Evolutionary conservation across 2,329 filamentous ascomycete species (phyloP).

Genomic region (Lasiodiplodia gonubiensis): DNA sequence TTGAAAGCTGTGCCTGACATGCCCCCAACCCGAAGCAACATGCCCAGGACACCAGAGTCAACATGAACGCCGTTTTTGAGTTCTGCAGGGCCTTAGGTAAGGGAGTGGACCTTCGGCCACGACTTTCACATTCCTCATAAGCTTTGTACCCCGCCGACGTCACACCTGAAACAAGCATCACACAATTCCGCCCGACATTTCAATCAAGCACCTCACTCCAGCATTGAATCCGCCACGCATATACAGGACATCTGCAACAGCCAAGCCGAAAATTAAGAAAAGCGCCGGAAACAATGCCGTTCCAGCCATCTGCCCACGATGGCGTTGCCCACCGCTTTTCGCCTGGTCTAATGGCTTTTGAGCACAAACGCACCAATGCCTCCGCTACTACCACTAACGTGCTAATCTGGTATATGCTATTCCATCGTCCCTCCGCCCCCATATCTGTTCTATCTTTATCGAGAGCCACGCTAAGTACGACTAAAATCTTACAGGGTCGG

Average conservation of each 20-base stretch:
- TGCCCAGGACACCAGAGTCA: neutral
- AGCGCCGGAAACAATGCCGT: conserved; percentile 25
- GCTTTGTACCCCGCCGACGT: neutral
- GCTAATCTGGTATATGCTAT: conserved; percentile 33
- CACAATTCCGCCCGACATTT: neutral
- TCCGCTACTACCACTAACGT: conserved; percentile 34
- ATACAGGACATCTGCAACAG: neutral
- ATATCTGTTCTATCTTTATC: neutral
- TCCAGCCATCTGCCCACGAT: conserved; percentile 33
- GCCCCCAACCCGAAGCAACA: too few relatives aligned
- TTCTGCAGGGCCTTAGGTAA: neutral
- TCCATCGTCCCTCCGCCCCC: conserved; percentile 34
- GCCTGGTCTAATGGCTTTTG: conserved; percentile 52
- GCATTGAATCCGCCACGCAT: neutral
- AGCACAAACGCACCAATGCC: conserved; percentile 41
- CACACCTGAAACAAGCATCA: neutral
- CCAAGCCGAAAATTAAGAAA: neutral
- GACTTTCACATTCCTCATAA: neutral
- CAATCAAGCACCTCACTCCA: neutral
- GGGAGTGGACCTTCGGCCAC: neutral
- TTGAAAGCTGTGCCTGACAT: neutral
- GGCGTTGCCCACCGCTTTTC: conserved; percentile 52
- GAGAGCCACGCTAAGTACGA: conserved; percentile 44
- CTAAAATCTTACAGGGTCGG: conserved; percentile 67
- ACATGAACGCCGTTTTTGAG: neutral